Base-by-base conservation (phyloP, 129 eudicot genomes). In the Pittosporum tobira region DNA sequence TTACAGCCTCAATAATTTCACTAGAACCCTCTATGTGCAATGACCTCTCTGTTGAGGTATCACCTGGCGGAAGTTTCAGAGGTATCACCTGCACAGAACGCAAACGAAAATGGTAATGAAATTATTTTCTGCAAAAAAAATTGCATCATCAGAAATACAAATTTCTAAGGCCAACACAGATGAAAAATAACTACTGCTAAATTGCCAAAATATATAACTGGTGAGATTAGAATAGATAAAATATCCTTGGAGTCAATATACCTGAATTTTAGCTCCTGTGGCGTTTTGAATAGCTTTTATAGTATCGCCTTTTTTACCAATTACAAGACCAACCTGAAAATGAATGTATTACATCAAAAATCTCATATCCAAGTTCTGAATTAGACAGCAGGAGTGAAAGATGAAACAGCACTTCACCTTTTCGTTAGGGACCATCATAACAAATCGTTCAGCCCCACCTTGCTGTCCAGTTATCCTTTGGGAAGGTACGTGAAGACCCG, bases 241-340 rank as follows among this genome's bases (percentile, higher is more conserved):
- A 52, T 21, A 46, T 14, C 14, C 1, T 48, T n/a, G 37, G 37
- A 62, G 15, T 22, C 19, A 8, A 63, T 22, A 68, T 38, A 93
- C 99, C 96, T 93, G 96, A 73, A 93, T 85, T 20, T 94, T 94
- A 57, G 99, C 99, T 48, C 96, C 96, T 20, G 96, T 70, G 56
- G 66, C 74, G 16, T 81, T 82, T 73, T 93, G 99, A 84, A 93
- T 93, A 74, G 47, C 87, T 65, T 87, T 93, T 44, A 93, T 93
- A 57, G 99, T 87, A 73, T 93, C 99, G 6, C 99, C 99, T 14
- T 94, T 94, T 81, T 93, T 93, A 46, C 99, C 99, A 74, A 93
- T 93, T 22, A 93, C 76, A 80, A 93, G 90, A 20, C 99, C 99
- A 73, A 93, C 99, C 99, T 93, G 76, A 21, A 77, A 74, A 59